phyloP scores from a whole-genome alignment of 805 yeast genomes.

The Zygosaccharomyces siamensis region DNA sequence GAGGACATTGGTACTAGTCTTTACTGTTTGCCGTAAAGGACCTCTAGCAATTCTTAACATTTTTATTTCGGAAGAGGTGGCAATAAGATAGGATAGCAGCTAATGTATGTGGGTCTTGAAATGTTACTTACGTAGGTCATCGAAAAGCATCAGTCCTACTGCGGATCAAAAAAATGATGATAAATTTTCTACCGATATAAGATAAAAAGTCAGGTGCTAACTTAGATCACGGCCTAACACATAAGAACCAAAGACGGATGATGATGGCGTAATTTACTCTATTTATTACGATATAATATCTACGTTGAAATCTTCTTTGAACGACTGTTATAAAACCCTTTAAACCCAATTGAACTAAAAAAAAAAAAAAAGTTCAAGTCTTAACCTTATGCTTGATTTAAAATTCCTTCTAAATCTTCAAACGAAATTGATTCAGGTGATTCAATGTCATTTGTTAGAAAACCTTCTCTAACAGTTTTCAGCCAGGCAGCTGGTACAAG shows the following conservation, averaged over 20 bases:
- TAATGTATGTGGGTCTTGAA: too few relatives aligned
- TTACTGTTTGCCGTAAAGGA: background rate
- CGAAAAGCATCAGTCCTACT: background rate
- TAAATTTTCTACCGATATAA: background rate
- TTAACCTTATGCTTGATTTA: conserved; percentile 24
- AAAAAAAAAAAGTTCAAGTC: conserved; percentile 8
- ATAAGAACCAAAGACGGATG: background rate
- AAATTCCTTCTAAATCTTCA: conserved; percentile 58
- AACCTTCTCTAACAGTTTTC: conserved; percentile 69
- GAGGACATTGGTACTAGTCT: background rate
- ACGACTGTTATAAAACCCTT: background rate
- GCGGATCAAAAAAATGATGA: background rate
- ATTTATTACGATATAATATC: background rate
- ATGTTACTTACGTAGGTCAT: background rate
- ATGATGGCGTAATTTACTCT: background rate
- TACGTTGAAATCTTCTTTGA: background rate
- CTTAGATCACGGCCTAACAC: background rate
- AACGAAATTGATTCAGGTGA: conserved; percentile 74
- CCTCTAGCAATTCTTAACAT: background rate
- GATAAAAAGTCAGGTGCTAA: background rate
- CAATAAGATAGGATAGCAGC: background rate
- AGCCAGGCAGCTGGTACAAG: conserved; percentile 43
- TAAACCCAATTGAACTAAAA: conserved; percentile 1
- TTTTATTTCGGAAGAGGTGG: background rate
- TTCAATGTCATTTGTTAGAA: conserved; percentile 69